These are phyloP conservation scores for Hypoxylon sp. DNA, from an alignment of 2,329 filamentous ascomycete species.

Conservation along the genomic window DNA sequence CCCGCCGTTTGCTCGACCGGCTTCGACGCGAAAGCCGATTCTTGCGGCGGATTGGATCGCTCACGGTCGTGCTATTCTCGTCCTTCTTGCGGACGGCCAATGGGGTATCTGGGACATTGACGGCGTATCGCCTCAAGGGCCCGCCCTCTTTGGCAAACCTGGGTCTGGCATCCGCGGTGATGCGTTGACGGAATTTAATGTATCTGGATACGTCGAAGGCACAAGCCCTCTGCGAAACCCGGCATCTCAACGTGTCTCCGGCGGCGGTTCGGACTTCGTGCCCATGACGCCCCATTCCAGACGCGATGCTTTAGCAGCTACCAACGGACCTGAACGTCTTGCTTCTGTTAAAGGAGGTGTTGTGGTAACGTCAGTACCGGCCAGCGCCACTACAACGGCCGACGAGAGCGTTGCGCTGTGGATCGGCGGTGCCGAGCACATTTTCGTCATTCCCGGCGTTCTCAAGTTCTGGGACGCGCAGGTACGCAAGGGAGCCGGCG, in stretches of 20 bases:
- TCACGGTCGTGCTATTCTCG: conserved; percentile 69
- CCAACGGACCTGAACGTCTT: conserved; percentile 63
- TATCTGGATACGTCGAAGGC: conserved; percentile 70
- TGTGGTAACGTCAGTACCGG: conserved; percentile 60
- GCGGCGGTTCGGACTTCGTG: conserved; percentile 63
- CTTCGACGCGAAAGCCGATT: conserved; percentile 67
- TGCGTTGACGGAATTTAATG: conserved; percentile 68
- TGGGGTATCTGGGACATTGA: conserved; percentile 78
- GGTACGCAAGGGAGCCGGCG: conserved; percentile 62
- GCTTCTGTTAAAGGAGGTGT: conserved; percentile 65
- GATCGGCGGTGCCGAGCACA: conserved; percentile 67
- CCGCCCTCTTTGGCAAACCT: conserved; percentile 62
- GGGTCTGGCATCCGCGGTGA: conserved; percentile 67
- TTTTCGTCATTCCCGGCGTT: conserved; percentile 67
- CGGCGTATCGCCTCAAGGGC: conserved; percentile 62
- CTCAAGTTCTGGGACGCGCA: conserved; percentile 71
- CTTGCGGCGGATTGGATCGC: conserved; percentile 72
- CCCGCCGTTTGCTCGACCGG: conserved; percentile 64
- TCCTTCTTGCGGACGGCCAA: conserved; percentile 71
- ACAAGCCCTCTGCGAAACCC: conserved; percentile 66
- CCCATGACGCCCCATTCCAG: conserved; percentile 74
- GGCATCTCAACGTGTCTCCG: conserved; percentile 52
- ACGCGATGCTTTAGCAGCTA: conserved; percentile 62
- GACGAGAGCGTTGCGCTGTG: conserved; percentile 69
- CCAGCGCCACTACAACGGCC: conserved; percentile 56